Evolutionary conservation across 1,284 basidiomycete genomes (phyloP), one percentile per base, ranked within the genome.

Genomic region (Sporisorium exsertum): DNA sequence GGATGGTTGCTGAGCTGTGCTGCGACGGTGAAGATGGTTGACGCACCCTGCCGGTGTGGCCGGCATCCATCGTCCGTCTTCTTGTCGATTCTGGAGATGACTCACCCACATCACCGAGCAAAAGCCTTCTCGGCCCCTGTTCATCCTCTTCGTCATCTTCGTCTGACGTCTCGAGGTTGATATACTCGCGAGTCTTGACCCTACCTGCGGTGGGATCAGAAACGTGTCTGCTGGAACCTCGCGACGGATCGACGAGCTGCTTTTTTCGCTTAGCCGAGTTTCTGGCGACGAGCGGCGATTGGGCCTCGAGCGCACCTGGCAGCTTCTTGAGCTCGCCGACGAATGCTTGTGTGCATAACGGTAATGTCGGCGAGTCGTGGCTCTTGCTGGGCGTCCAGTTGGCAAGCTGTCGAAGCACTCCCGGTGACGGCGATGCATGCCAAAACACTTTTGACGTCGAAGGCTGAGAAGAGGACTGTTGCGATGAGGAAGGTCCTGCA

Each of bases 381-480:
- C 63, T 61, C 43, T 66, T 66, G 53, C 27, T 64, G 1, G 74
- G 65, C 15, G 69, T 68, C 62, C 74, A 66, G 32, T 52, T 65
- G 57, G 50, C 45, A 7, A 71, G 51, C 1, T 68, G 65, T 20
- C 64, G 61, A 16, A 76, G 69, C 3, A 77, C 52, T 16, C 66
- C 60, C 1, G 74, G 74, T 3, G 74, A 77, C 16, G 74, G 74
- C 3, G 74, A 77, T 20, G 70, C 64, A 20, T 77, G 74, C 74
- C 74, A 77, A 54, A 73, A 77, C 13, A 77, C 74, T 58, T 72
- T 72, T 3, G 70, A 73, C 5, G 63, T 67, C 15, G 70, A 70
- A 26, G 74, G 74, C 43, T 77, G 74, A 3, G 74, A 77, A 0
- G 74, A 72, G 2, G 72, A 71, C 20, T 62, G 68, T n/a, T 76